phyloP scores from a whole-genome alignment of 2,329 filamentous ascomycete species.

The Aspergillus terreus region DNA sequence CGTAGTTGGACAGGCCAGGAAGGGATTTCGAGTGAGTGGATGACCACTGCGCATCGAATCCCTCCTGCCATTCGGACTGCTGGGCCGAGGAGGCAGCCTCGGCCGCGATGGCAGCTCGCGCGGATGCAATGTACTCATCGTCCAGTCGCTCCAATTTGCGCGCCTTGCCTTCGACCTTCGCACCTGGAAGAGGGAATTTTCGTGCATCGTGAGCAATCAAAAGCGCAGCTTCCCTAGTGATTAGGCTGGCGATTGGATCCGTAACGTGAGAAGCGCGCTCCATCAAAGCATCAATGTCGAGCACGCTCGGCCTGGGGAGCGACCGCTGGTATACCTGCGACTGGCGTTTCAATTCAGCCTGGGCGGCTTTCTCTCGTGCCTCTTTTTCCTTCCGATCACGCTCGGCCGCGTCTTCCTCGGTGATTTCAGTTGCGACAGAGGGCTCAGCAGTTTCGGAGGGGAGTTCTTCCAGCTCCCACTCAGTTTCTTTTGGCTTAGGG shows the following conservation, averaged over 20 bases:
- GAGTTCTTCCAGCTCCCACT: conserved; percentile 84
- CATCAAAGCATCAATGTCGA: conserved; percentile 69
- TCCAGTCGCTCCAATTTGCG: conserved; percentile 61
- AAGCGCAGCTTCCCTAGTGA: conserved; percentile 72
- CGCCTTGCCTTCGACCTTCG: conserved; percentile 61
- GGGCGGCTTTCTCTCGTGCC: conserved; percentile 59
- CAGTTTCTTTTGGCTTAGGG: conserved; percentile 86
- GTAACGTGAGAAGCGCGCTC: conserved; percentile 57
- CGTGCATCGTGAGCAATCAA: conserved; percentile 79
- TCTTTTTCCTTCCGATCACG: conserved; percentile 67
- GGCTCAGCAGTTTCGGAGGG: conserved; percentile 74
- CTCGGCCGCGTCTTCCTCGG: conserved; percentile 68
- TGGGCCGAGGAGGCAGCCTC: conserved; percentile 57
- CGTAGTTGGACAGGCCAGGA: conserved; percentile 76
- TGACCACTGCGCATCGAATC: conserved; percentile 52
- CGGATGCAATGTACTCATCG: conserved; percentile 69
- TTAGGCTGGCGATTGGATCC: conserved; percentile 64
- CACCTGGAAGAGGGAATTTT: conserved; percentile 67
- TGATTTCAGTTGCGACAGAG: conserved; percentile 46
- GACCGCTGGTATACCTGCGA: conserved; percentile 87
- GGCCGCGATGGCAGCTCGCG: conserved; percentile 70
- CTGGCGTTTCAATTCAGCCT: conserved; percentile 72
- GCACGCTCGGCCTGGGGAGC: conserved; percentile 69
- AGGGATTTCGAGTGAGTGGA: conserved; percentile 51
- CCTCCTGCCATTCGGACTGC: conserved; percentile 45